Evolutionary conservation across 768 basidiomycete genomes (phyloP), one percentile per base, ranked within the genome.

Genomic region (Boletus subcaerulescens): DNA sequence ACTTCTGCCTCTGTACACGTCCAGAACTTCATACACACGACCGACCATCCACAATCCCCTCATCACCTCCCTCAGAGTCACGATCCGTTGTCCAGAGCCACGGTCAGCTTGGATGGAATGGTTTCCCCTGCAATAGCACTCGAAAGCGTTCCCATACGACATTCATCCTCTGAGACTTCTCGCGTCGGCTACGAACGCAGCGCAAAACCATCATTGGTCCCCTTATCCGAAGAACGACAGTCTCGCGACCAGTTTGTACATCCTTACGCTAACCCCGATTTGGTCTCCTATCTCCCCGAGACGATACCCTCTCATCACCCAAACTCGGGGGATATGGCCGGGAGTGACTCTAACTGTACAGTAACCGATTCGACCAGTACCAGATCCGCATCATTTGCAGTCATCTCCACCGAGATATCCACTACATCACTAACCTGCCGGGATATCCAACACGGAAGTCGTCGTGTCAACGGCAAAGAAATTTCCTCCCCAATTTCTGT

Each of bases 261-360:
- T 72, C 90, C 90, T 26, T 92, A 90, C 66, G 90, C 90, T 49
- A 90, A 91, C 61, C 89, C 89, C 9, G 86, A 90, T 57, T 73
- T 88, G 43, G 80, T 80, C 32, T 45, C 73, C 46, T 66, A 75
- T 51, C 61, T 74, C 43, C 73, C 65, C 26, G 58, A 65, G 45
- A 61, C 60, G n/a, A 45, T 56, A 52, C 65, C 71, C 36, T 64
- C 71, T 39, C 58, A 64, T 32, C 67, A 68, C 13, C 51, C 73
- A 47, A 55, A 61, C 50, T 66, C 70, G 52, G 64, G 72, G 41
- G 64, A 65, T 47, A 65, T 81, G 20, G 55, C 65, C 32, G 76
- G 76, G 20, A 82, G 77, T 53, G 80, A 83, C 54, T 83, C 85
- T 20, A 75, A 68, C 42, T 69, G 74, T 35, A 85, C 83, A 18